These are phyloP conservation scores for Cercospora zeina DNA, from an alignment of 2,329 filamentous ascomycete species.

Conservation along the genomic window DNA sequence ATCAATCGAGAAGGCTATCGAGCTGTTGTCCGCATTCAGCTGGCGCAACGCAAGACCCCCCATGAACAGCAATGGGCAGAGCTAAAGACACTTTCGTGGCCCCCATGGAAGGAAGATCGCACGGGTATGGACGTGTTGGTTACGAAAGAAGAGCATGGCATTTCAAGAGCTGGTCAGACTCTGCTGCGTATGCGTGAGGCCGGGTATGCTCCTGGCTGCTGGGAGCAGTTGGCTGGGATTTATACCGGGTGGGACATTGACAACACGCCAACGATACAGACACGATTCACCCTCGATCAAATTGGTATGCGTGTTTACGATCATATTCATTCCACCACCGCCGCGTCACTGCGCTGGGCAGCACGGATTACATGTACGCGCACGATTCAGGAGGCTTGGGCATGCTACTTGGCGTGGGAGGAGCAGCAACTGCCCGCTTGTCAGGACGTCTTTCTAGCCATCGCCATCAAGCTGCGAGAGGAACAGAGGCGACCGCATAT, in stretches of 20 bases:
- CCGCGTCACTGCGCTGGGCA: conserved; percentile 48
- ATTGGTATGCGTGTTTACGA: conserved; percentile 24
- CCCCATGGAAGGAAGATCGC: conserved; percentile 64
- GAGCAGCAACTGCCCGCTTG: conserved; percentile 44
- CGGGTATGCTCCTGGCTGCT: conserved; percentile 54
- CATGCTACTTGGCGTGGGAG: conserved; percentile 61
- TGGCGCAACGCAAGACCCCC: conserved; percentile 58
- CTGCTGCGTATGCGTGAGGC: conserved; percentile 60
- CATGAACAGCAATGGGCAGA: conserved; percentile 59
- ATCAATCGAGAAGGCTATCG: conserved; percentile 61
- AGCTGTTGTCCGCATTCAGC: conserved; percentile 57
- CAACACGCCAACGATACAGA: conserved; percentile 63
- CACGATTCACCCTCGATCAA: conserved; percentile 46
- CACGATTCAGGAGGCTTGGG: conserved; percentile 65
- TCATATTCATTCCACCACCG: not conserved
- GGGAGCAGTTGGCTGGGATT: conserved; percentile 57
- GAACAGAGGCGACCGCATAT: conserved; percentile 17
- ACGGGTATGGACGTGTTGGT: conserved; percentile 62
- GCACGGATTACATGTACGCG: conserved; percentile 61
- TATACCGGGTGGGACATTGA: conserved; percentile 65
- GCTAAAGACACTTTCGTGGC: conserved; percentile 63
- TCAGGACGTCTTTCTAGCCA: conserved; percentile 54
- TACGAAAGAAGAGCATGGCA: conserved; percentile 57
- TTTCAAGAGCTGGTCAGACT: conserved; percentile 58
- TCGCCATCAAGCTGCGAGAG: conserved; percentile 58